Evolutionary conservation across 2,329 filamentous ascomycete genomes (phyloP), one percentile per base, ranked within the genome.

Genomic region (Cercospora canescens): DNA sequence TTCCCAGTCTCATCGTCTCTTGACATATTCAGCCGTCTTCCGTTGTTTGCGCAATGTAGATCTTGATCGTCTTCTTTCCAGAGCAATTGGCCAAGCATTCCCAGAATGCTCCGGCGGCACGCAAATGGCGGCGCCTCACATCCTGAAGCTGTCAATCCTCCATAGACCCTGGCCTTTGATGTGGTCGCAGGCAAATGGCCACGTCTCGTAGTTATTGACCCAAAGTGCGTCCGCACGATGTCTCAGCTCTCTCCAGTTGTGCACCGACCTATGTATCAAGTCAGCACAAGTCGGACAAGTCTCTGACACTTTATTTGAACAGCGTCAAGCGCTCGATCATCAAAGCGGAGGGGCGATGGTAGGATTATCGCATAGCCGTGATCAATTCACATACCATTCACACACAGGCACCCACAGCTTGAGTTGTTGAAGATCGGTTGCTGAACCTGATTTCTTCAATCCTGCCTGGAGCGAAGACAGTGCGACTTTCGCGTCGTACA

Each of bases 351-450:
- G 35, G 11, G 35, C 35, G 11, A 24, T 7, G 18, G 18, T 9
- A 11, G 18, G 8, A 18, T 11, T 12, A 28, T 28, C 5, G 4
- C 11, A 12, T 24, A 28, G 21, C 21, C 24, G 18, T 30, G 28
- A 18, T 12, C 6, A 1, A n/a, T n/a, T 8, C 52, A 55, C 52
- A 21, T 35, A 55, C 54, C 65, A 68, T 39, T 70, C 66, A n/a
- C 64, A 70, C 6, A 70, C 66, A 11, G 68, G 67, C 16, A 69
- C 60, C 64, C 63, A 67, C 2, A 67, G 16, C 56, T 65, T 61
- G 26, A 65, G 50, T 5, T 69, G 66, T 35, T 63, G 32, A 8
- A 69, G 37, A 60, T 70, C 68, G 1, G 48, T 26, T 9, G 60
- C 18, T 12, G 60, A 54, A 8, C 64, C 66, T 21, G 60, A 67